phyloP scores from a whole-genome alignment of 176 grass and related monocot genomes.

The Carex scoparia region DNA sequence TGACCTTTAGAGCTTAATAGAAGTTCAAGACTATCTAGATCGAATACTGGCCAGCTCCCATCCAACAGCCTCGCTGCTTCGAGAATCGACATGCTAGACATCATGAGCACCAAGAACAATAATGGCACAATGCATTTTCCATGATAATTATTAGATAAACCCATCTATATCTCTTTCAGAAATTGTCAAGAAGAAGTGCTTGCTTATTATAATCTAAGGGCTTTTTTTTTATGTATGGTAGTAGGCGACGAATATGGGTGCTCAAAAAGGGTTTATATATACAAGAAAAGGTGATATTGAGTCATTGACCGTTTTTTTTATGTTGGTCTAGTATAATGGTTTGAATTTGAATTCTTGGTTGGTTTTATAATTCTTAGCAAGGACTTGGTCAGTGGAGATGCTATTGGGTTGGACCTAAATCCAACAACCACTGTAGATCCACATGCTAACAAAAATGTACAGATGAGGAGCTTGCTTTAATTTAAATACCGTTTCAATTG shows the following conservation, averaged over 20 bases:
- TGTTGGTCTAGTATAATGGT: background rate
- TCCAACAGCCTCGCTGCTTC: constrained; percentile 10
- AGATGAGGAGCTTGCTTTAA: background rate
- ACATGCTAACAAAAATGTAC: background rate
- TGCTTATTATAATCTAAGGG: background rate
- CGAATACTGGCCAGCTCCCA: background rate
- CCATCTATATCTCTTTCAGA: background rate
- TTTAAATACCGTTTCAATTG: background rate
- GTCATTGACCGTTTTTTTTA: background rate
- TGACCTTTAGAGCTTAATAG: background rate
- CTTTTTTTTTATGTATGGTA: background rate
- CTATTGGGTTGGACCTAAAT: background rate
- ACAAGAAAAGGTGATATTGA: background rate
- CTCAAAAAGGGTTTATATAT: background rate
- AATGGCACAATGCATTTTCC: constrained; percentile 5
- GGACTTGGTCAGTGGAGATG: background rate
- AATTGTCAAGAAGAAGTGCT: background rate
- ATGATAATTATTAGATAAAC: constrained; percentile 1
- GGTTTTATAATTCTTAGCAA: background rate
- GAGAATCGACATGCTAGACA: background rate
- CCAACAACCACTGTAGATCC: background rate
- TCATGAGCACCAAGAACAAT: constrained; percentile 5
- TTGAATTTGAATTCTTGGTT: constrained; percentile 18
- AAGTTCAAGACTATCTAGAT: background rate
- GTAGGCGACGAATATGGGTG: background rate